Evolutionary conservation across 1,284 basidiomycete genomes (phyloP).

Genomic region (Ustilago lituana): DNA sequence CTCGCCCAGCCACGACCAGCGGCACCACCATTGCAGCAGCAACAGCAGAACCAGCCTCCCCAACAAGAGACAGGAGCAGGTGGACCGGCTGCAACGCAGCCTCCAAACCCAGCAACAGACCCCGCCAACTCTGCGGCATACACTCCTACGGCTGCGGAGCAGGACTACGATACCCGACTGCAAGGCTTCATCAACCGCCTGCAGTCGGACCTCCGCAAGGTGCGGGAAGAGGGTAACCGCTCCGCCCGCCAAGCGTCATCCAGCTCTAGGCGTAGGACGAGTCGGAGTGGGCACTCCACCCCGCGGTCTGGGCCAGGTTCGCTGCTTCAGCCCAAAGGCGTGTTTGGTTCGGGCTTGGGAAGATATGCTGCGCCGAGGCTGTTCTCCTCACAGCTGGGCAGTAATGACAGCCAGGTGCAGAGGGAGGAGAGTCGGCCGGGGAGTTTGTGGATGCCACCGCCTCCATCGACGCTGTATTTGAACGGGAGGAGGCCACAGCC

Average conservation of each 20-base stretch:
- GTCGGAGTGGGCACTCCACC: constrained; percentile 21
- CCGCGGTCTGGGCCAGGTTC: constrained; percentile 14
- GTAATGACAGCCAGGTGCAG: not conserved
- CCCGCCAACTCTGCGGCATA: not conserved
- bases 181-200: constrained; percentile 42
- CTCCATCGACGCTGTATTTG: constrained; percentile 37
- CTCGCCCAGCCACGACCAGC: constrained; percentile 33
- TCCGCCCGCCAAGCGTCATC: constrained; percentile 24
- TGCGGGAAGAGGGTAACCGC: constrained; percentile 41
- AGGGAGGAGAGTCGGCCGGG: constrained; percentile 1
- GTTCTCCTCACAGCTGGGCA: no score
- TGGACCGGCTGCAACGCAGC: not conserved
- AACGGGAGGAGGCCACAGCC: constrained; percentile 9
- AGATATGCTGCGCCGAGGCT: no score
- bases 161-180: constrained; percentile 22
- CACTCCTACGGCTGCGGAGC: constrained; percentile 19
- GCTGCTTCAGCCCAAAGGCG: not conserved
- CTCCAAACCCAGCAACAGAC: no score
- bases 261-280: constrained; percentile 1
- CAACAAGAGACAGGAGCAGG: not conserved
- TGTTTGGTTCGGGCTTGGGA: no score
- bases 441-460: constrained; percentile 46
- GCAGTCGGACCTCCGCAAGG: constrained; percentile 46
- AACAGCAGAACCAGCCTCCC: not conserved
- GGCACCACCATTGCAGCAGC: constrained; percentile 1